These are phyloP conservation scores for Colletotrichum gigasporum DNA, from an alignment of 2,329 filamentous ascomycete genomes.

Conservation along the genomic window DNA sequence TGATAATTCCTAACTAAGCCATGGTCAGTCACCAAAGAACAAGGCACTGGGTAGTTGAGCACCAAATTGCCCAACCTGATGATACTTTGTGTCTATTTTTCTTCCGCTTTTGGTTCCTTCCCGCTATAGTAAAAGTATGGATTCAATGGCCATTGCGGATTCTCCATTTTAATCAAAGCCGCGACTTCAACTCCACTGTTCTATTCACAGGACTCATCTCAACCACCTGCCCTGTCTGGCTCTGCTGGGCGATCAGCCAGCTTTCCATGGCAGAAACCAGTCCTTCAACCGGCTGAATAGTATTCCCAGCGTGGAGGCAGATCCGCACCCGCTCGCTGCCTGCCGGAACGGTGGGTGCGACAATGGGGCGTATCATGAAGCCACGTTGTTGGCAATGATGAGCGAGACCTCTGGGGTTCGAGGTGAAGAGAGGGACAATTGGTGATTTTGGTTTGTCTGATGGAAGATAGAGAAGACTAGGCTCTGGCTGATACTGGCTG, in stretches of 20 bases:
- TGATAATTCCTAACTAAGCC: no score
- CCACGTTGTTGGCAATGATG: constrained; percentile 66
- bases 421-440: constrained; percentile 71
- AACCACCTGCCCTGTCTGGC: not conserved
- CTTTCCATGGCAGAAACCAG: constrained; percentile 57
- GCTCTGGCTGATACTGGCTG: constrained; percentile 19
- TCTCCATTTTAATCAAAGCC: not conserved
- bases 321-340: constrained; percentile 72
- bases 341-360: constrained; percentile 72
- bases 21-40: no score
- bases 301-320: constrained; percentile 76
- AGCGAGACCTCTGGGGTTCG: constrained; percentile 66
- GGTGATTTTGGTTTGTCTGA: constrained; percentile 60
- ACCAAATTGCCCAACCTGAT: not conserved
- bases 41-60: no score
- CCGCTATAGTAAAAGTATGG: no score
- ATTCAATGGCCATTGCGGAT: no score
- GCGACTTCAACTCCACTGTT: not conserved
- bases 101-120: no score
- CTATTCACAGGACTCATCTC: not conserved
- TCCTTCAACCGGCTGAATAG: constrained; percentile 61
- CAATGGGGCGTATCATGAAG: constrained; percentile 71
- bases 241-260: constrained; percentile 49
- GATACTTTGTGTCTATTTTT: not conserved
- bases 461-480: constrained; percentile 46